phyloP scores from a whole-genome alignment of 176 grass and related monocot genomes.

The Triticum timopheevii region DNA sequence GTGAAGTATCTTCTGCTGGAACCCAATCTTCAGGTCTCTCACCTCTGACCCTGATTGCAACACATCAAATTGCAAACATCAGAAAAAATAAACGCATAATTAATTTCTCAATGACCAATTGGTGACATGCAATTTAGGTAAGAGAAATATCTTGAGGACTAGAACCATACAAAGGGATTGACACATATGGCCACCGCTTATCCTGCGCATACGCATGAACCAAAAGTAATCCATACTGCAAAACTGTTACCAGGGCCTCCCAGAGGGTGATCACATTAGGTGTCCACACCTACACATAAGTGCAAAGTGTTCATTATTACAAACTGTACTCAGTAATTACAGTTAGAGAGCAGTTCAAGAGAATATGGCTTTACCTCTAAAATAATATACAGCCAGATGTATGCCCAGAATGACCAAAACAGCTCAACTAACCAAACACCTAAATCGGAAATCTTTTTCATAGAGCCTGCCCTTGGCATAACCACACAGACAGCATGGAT shows the following conservation, averaged over 20 bases:
- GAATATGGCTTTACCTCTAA: constrained; percentile 56
- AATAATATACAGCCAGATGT: constrained; percentile 86
- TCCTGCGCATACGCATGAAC: constrained; percentile 93
- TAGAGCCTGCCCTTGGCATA: constrained; percentile 61
- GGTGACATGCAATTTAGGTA: not conserved
- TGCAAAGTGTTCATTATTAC: constrained; percentile 5
- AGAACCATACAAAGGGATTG: constrained; percentile 72
- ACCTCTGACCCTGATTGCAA: constrained; percentile 48
- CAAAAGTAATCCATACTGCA: constrained; percentile 82
- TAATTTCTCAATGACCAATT: not conserved
- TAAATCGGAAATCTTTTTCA: constrained; percentile 89
- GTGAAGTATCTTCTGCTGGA: constrained; percentile 39
- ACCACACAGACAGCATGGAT: constrained; percentile 92
- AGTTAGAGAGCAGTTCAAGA: constrained; percentile 24
- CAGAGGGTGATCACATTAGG: constrained; percentile 76
- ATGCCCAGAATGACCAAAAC: constrained; percentile 93
- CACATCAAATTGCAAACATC: constrained; percentile 25
- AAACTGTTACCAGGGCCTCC: constrained; percentile 81
- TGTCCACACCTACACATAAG: constrained; percentile 65
- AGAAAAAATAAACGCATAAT: not conserved
- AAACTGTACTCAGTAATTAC: not conserved
- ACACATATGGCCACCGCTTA: constrained; percentile 84
- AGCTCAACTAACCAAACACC: constrained; percentile 90
- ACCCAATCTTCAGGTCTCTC: constrained; percentile 97
- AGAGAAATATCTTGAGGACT: not conserved